Evolutionary conservation across 371 early-diverging fungal species (phyloP), one percentile per base, ranked within the genome.

Genomic region (Basidiobolus meristosporus): DNA sequence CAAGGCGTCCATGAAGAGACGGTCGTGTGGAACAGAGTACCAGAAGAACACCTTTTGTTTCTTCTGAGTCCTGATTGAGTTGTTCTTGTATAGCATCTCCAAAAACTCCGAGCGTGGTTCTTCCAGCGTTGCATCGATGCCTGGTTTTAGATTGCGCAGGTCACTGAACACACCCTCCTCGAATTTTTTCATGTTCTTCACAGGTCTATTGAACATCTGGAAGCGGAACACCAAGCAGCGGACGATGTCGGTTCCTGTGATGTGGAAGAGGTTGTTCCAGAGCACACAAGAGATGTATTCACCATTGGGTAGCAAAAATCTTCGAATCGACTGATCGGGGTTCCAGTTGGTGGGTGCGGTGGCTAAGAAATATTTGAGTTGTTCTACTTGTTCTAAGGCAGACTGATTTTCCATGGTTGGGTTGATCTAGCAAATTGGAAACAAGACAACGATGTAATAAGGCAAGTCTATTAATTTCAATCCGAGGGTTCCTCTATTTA

Each of bases 31-130:
- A 3, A 98, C 98, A 28, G 89, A 82, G 58, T 83, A 86, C 98
- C 98, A 99, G 56, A 77, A 93, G 58, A 99, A 99, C 12, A 99
- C 99, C 50, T 99, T 99, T 57, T 91, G 93, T 62, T 99, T 99
- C 71, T 98, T 99, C 61, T 98, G 99, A 5, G 99, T 98, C 26
- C 99, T 75, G 44, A 99, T 91, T 58, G 98, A 98, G 47, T 91
- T 84, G 62, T 93, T 80, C 60, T 90, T 90, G 73, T 95, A 92
- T 40, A 99, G 68, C 63, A 93, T 85, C 54, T 97, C 97, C 32
- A 99, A 63, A 51, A 98, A 88, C 45, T 87, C 90, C 9, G 88
- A 87, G 38, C 98, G 73, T 11, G 98, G 95, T 45, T 88, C 87
- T 61, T 99, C 99, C 22, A 99, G 68, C 2, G 84, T 73, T 23